Evolutionary conservation across 768 basidiomycete species (phyloP).

Genomic region (Clathrus columnatus): DNA sequence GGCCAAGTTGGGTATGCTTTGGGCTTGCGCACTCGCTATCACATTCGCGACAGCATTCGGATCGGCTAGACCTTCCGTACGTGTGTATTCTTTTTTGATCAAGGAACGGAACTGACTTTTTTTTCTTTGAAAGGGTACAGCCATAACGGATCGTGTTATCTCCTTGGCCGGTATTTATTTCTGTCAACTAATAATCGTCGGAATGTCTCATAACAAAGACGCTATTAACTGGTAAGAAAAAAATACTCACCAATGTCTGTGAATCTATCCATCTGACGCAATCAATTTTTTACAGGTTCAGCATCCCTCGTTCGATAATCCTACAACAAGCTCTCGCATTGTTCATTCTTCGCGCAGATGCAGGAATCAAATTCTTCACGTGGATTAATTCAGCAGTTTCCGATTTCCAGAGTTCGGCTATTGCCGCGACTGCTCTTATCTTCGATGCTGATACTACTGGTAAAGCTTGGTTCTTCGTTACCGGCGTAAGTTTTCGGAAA

Average conservation of each 20-base stretch:
- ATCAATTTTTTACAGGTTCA: background rate
- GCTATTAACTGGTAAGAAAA: background rate
- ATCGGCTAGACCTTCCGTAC: background rate
- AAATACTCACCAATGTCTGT: too few species aligned
- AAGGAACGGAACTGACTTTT: background rate
- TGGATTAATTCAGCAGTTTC: conserved; percentile 6
- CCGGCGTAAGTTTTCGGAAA: background rate
- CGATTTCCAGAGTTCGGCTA: conserved; percentile 1
- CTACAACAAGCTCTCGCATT: conserved; percentile 9
- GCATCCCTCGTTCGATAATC: conserved; percentile 6
- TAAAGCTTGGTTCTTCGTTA: conserved; percentile 8
- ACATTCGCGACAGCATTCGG: conserved; percentile 6
- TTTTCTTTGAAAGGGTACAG: background rate
- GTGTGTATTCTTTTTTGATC: background rate
- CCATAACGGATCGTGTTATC: conserved; percentile 1
- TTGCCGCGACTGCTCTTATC: background rate
- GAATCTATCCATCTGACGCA: too few species aligned
- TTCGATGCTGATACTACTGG: conserved; percentile 2
- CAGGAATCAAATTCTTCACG: background rate
- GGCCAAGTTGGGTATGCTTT: background rate
- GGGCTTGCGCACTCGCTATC: conserved; percentile 4
- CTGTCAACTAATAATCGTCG: background rate
- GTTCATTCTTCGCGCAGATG: background rate
- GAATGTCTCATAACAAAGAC: background rate
- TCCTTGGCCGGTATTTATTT: conserved; percentile 8